Base-by-base conservation (phyloP, 2,329 filamentous ascomycete genomes). In the Teratosphaeria gauchensis region DNA sequence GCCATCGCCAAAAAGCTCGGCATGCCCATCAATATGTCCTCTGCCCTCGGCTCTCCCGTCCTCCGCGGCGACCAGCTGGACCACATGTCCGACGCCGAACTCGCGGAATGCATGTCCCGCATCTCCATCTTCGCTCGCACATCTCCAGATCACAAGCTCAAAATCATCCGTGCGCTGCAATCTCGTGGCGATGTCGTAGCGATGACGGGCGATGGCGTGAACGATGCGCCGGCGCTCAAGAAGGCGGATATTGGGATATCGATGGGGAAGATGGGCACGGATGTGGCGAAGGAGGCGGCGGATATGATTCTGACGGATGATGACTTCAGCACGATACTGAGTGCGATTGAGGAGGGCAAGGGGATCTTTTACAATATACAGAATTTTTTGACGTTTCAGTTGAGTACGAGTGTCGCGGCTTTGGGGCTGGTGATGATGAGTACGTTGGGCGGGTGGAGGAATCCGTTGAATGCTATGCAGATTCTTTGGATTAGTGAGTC, bases 281-380 rank as follows among this genome's bases (percentile, higher is more conserved):
- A 99, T 70, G 94, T 99, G 48, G 94, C 94, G 62, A 99, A 99
- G 76, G 94, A 94, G 73, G 90, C 90, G 9, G 86, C 90, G n/a
- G 90, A 94, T 69, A 95, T 95, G 90, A 92, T 95, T 63, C 77
- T 95, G 56, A 94, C 89, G 0, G 89, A 94, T 66, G 90, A 95
- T 72, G 88, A 94, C 73, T 94, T 95, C 72, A 89, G 88, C 0
- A 94, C 90, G 4, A 99, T 99, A 63, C 81, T 99, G 11, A 89
- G 86, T 60, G 94, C 94, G 32, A 99, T 99, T 62, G 94, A 99
- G 73, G 94, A 99, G 77, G 95, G 94, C 75, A 99, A 99, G 75
- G 94, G 92, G 58, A 99, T 99, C 66, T 99, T 99, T 76, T 96
- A 94, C 82, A 99, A 99, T 74, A 97, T 99, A 65, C 94, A 99